Evolutionary conservation across 208 protist species (phyloP).

Genomic region (Leptomonas pyrrhocoris): DNA sequence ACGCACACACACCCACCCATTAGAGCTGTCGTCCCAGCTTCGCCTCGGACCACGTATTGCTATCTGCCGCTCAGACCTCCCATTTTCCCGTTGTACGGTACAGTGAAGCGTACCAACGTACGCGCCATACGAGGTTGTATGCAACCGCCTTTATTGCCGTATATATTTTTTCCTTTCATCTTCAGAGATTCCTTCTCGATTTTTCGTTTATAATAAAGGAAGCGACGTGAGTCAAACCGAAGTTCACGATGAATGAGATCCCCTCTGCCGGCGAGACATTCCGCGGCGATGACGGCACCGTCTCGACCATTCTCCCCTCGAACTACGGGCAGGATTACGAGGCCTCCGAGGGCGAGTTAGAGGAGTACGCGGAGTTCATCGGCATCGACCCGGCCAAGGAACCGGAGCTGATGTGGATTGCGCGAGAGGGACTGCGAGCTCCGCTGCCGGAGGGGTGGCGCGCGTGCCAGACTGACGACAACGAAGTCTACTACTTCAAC

Average conservation of each 20-base stretch:
- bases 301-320: conserved; percentile 90
- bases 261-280: conserved; percentile 75
- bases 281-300: conserved; percentile 74
- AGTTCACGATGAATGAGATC: conserved; percentile 45
- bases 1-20: too few relatives aligned
- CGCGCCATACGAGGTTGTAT: too few relatives aligned
- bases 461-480: conserved; percentile 87
- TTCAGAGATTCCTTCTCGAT: conserved; percentile 1
- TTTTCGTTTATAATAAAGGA: conserved; percentile 1
- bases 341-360: conserved; percentile 84
- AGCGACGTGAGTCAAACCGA: too few relatives aligned
- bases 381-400: conserved; percentile 88
- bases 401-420: conserved; percentile 89
- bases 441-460: conserved; percentile 92
- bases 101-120: too few relatives aligned
- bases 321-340: conserved; percentile 87
- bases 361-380: conserved; percentile 94
- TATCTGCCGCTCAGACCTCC: too few relatives aligned
- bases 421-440: conserved; percentile 89
- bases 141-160: too few relatives aligned
- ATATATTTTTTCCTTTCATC: conserved; percentile 12
- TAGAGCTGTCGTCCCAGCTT: too few relatives aligned
- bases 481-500: conserved; percentile 97
- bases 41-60: too few relatives aligned
- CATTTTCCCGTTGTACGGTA: too few relatives aligned